Conservation (phyloP, 805 yeast genomes). For the Candida golubevii region DNA sequence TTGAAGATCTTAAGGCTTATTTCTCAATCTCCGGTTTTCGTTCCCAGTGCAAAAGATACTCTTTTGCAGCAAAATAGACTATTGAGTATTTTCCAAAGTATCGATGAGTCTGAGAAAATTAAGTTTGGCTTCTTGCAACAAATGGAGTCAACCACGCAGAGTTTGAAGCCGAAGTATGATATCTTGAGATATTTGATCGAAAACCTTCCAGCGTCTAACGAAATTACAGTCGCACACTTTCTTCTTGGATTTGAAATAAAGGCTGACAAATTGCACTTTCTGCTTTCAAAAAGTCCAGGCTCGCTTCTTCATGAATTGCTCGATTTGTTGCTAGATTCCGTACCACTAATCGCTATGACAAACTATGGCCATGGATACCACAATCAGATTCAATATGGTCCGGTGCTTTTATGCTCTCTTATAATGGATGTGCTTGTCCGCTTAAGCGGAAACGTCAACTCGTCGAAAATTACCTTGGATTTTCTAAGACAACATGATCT, state of each 20-base stretch:
- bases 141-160: slow-evolving; percentile 33
- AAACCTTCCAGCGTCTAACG: slow-evolving; percentile 42
- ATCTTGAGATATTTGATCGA: slow-evolving; percentile 54
- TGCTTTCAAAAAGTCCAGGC: slow-evolving; percentile 47
- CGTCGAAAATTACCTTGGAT: slow-evolving; percentile 48
- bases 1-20: slow-evolving; percentile 51
- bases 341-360: slow-evolving; percentile 38
- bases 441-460: slow-evolving; percentile 52
- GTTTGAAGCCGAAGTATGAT: slow-evolving; percentile 48
- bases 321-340: slow-evolving; percentile 43
- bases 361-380: slow-evolving; percentile 31
- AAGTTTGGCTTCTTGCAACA: slow-evolving; percentile 70
- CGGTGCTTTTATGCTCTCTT: slow-evolving; percentile 54
- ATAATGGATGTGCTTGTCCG: slow-evolving; percentile 60
- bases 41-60: slow-evolving; percentile 18
- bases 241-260: slow-evolving; percentile 65
- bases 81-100: slow-evolving; percentile 64
- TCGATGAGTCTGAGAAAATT: slow-evolving; percentile 74
- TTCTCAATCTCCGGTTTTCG: slow-evolving; percentile 46
- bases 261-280: slow-evolving; percentile 45
- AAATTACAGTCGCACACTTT: slow-evolving; percentile 63
- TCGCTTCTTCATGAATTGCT: slow-evolving; percentile 51
- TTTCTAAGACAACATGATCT: slow-evolving; percentile 49
- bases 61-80: slow-evolving; percentile 54
- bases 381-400: slow-evolving; percentile 45